Conservation (phyloP, 805 yeast species). For the Yamadazyma insecticola region DNA sequence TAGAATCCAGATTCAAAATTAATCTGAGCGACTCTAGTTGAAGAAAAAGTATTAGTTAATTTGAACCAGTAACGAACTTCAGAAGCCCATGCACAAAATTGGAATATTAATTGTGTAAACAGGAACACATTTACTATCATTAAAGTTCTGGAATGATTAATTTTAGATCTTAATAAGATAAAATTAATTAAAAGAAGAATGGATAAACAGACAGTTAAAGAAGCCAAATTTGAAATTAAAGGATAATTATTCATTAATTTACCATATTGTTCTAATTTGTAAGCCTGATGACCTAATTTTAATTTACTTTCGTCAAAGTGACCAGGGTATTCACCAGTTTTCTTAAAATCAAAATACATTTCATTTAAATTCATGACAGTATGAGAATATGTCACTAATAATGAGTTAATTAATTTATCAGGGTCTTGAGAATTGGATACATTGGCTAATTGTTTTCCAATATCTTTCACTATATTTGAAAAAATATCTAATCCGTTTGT, state of each 20-base stretch:
- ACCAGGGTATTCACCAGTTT: conserved; percentile 7
- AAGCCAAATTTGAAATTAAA: conserved; percentile 5
- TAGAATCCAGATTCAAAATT: conserved; percentile 10
- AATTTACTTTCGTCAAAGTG: conserved; percentile 11
- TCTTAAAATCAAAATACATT: conserved; percentile 10
- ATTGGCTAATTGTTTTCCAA: conserved; percentile 42
- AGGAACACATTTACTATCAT: conserved; percentile 2
- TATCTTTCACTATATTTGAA: conserved; percentile 45
- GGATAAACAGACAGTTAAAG: conserved; percentile 4
- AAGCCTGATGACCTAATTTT: conserved; percentile 10
- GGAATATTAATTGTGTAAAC: conserved; percentile 3
- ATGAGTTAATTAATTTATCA: conserved; percentile 33
- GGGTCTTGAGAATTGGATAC: conserved; percentile 38
- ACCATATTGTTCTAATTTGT: conserved; percentile 10
- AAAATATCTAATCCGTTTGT: conserved; percentile 43
- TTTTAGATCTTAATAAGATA: conserved; percentile 2
- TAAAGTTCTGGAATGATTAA: background rate
- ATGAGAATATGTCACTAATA: conserved; percentile 36
- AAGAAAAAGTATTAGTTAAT: conserved; percentile 4
- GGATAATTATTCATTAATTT: conserved; percentile 10
- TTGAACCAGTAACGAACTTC: conserved; percentile 8
- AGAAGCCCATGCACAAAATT: conserved; percentile 7
- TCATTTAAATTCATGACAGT: conserved; percentile 10
- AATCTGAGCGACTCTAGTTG: conserved; percentile 10
- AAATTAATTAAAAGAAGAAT: conserved; percentile 3